Evolutionary conservation across 1,284 basidiomycete species (phyloP).

Genomic region (Moesziomyces sp.): DNA sequence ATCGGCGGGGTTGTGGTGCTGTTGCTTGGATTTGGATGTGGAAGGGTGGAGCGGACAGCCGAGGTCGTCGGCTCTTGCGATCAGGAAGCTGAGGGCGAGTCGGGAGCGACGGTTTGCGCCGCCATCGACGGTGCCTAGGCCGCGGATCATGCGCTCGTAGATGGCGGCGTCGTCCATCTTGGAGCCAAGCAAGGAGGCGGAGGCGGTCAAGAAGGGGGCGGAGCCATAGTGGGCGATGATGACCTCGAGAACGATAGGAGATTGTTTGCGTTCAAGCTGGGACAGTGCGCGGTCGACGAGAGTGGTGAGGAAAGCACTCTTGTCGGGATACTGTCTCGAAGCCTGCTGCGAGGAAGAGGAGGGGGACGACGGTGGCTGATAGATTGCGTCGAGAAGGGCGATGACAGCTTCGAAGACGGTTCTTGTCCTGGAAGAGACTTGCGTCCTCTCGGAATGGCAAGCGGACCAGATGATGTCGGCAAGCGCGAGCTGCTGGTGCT

Average conservation of each 20-base stretch:
- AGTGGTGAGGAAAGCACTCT: slow-evolving; percentile 27
- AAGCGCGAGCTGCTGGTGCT: slow-evolving; percentile 34
- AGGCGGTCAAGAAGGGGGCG: slow-evolving; percentile 23
- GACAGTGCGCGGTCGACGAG: slow-evolving; percentile 28
- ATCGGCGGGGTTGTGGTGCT: neutral
- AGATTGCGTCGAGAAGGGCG: slow-evolving; percentile 18
- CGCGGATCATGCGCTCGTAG: slow-evolving; percentile 48
- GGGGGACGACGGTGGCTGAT: neutral
- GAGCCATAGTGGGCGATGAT: slow-evolving; percentile 42
- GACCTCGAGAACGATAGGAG: slow-evolving; percentile 41
- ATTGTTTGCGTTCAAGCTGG: slow-evolving; percentile 47
- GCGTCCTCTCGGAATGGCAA: slow-evolving; percentile 37
- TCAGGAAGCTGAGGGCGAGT: slow-evolving; percentile 32
- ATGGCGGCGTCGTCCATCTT: slow-evolving; percentile 14
- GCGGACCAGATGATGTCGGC: slow-evolving; percentile 48
- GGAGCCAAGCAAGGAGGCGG: slow-evolving; percentile 8
- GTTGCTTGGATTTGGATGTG: neutral
- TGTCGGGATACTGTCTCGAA: slow-evolving; percentile 13
- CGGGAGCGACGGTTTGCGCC: slow-evolving; percentile 38
- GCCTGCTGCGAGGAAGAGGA: slow-evolving; percentile 1
- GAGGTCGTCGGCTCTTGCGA: slow-evolving; percentile 26
- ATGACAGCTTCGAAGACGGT: slow-evolving; percentile 36
- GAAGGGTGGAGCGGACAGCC: slow-evolving; percentile 16
- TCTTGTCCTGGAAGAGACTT: slow-evolving; percentile 35
- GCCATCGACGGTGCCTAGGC: slow-evolving; percentile 42